Base-by-base conservation (phyloP, 768 basidiomycete species). In the Boletellus ananiceps region DNA sequence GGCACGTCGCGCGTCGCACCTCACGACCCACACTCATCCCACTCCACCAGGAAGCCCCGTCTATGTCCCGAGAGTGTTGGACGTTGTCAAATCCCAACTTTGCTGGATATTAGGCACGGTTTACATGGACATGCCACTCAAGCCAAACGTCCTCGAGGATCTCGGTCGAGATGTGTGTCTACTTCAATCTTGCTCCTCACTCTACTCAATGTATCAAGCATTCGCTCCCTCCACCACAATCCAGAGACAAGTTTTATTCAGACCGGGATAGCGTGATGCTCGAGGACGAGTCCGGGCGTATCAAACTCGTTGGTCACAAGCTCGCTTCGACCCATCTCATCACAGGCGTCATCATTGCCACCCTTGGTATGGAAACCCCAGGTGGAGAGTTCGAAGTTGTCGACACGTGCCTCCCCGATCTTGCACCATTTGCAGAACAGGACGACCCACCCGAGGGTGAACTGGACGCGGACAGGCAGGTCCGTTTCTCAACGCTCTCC, bases 61-160 rank as follows among this genome's bases (percentile, higher is more conserved):
- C 11, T 76, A 84, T 27, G 79, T 94, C n/a, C 76, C 83, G 6
- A 78, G 90, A 27, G 88, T 95, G 2, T 81, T 96, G 4, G 95
- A 98, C 50, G 85, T 98, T 8, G 72, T 83, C 40, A 88, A 91
- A 58, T 86, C 86, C 1, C 74, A 86, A 59, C 72, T 95, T 47
- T 96, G 93, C 67, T 97, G 86, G 67, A 79, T 98, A 52, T 74
- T 96, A 46, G 96, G 96, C 4, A 99, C 96, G 0, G 84, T 97
- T 6, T 99, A 97, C 67, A 86, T 98, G 83, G 93, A 99, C 52
- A 99, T 99, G 96, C 91, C 93, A 8, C 75, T 98, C 44, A 99
- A 99, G 63, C 95, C 95, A 0, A 98, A 97, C 61, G 89, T 99
- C n/a, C 77, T 99, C 54, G 88, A 93, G 59, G 96, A 99, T 55